Evolutionary conservation across 2,329 filamentous ascomycete species (phyloP), one percentile per base, ranked within the genome.

Genomic region (Penicillium verrucosum): DNA sequence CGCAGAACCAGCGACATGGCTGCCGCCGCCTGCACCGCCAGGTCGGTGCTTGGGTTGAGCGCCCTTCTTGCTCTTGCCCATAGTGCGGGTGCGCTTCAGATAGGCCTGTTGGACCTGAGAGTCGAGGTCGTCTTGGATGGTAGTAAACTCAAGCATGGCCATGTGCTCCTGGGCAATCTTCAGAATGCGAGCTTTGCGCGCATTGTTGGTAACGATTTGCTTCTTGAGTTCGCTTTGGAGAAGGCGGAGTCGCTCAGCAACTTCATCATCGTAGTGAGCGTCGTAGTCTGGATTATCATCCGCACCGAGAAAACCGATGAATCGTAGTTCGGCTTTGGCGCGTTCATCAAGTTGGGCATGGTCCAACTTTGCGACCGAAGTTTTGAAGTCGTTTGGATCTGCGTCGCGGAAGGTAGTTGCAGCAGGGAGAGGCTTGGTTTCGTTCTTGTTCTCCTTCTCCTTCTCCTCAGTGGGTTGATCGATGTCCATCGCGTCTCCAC

Each of bases 101-200:
- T 97, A 99, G 4, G 94, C 93, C 50, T 90, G 88, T 70, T 97
- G 92, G 41, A 97, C 92, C 72, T 97, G 94, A 41, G 87, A 86
- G 78, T 99, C 94, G 23, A 99, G 86, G 72, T 99, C 94, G 71
- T 99, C 94, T 49, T 95, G 88, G 66, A 99, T 99, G 54, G 92
- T 97, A 73, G 88, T 89, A 78, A 96, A 99, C 73, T 99, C 94
- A 71, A 99, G 94, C 76, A 94, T 88, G 0, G 94, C 94, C 85
- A 99, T 93, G 63, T 91, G 87, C 72, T 96, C 92, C 66, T 92
- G 89, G 8, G 94, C 90, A 29, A 97, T 82, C 37, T 97, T 92
- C 1, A 90, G 86, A 11, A 99, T 81, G 2, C 92, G 85, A 7
- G 90, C 82, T 75, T 97, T 97, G 60, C 92, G 89, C 5, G 93